phyloP scores from a whole-genome alignment of 495 filamentous ascomycete species.

The Letharia lupina region DNA sequence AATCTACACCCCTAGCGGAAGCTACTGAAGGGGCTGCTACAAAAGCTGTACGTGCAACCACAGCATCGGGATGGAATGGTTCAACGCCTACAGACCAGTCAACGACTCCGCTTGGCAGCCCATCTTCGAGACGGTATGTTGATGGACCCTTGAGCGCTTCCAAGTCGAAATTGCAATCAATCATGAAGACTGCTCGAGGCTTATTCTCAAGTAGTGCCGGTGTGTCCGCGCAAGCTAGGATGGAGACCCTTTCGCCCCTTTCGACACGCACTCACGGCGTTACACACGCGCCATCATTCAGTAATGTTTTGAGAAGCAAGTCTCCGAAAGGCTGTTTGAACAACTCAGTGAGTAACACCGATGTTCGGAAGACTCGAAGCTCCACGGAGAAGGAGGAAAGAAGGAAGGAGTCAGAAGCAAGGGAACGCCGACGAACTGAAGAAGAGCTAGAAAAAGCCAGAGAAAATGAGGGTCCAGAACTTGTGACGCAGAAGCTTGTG shows the following conservation, averaged over 20 bases:
- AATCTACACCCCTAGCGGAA: slow-evolving; percentile 10
- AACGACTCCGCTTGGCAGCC: slow-evolving; percentile 64
- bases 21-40: background rate
- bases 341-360: slow-evolving; percentile 21
- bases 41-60: background rate
- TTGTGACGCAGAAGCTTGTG: slow-evolving; percentile 30
- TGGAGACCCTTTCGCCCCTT: slow-evolving; percentile 42
- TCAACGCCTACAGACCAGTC: slow-evolving; percentile 27
- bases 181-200: slow-evolving; percentile 75
- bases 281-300: slow-evolving; percentile 3
- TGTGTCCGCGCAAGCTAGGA: slow-evolving; percentile 65
- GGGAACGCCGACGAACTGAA: slow-evolving; percentile 45
- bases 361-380: slow-evolving; percentile 57
- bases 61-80: background rate
- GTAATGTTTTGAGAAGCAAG: slow-evolving; percentile 6
- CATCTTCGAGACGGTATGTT: slow-evolving; percentile 48
- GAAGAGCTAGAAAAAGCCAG: slow-evolving; percentile 56
- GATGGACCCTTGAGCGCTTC: slow-evolving; percentile 81
- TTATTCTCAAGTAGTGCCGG: slow-evolving; percentile 74
- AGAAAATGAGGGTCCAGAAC: slow-evolving; percentile 52
- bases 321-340: background rate
- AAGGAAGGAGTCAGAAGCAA: slow-evolving; percentile 53
- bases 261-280: slow-evolving; percentile 8
- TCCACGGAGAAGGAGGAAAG: slow-evolving; percentile 66
- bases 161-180: slow-evolving; percentile 79